phyloP scores from a whole-genome alignment of 2,329 filamentous ascomycete species.

The Macrophomina phaseolina region DNA sequence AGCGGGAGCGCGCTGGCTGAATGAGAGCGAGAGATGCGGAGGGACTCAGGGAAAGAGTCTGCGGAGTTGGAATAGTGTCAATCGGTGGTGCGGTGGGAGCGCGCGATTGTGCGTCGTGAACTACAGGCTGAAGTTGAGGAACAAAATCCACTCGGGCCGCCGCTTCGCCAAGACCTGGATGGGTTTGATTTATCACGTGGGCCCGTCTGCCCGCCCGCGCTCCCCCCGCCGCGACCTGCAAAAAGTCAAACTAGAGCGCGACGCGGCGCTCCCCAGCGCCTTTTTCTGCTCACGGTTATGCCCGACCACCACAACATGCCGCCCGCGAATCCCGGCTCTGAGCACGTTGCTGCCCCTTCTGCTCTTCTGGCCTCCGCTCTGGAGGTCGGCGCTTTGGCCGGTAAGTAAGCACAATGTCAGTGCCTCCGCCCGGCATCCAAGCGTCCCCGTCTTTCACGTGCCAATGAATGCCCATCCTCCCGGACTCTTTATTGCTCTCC shows the following conservation, averaged over 20 bases:
- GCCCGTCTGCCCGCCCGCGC: not conserved
- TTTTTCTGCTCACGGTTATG: not conserved
- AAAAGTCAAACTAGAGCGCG: not conserved
- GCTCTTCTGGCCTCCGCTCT: constrained; percentile 23
- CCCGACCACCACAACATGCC: constrained; percentile 15
- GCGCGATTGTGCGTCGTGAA: constrained; percentile 26
- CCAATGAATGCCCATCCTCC: constrained; percentile 3
- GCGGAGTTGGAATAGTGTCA: constrained; percentile 12
- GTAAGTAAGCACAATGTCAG: constrained; percentile 27
- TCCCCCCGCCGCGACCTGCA: not conserved
- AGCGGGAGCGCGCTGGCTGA: constrained; percentile 43
- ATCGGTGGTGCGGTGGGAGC: constrained; percentile 24
- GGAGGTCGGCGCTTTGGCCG: constrained; percentile 24
- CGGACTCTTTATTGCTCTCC: not conserved
- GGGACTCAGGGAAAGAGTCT: constrained; percentile 2
- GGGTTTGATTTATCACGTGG: constrained; percentile 17
- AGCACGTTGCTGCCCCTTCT: not conserved
- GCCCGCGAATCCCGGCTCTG: not conserved
- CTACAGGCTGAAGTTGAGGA: constrained; percentile 28
- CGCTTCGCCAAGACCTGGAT: constrained; percentile 12
- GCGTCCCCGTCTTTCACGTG: constrained; percentile 11
- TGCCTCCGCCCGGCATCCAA: not conserved
- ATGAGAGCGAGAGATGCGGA: constrained; percentile 35
- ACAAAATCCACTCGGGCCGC: constrained; percentile 25
- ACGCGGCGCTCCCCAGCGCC: not conserved